Base-by-base conservation (phyloP, 345 rosid species). In the Sonneratia caseolaris region DNA sequence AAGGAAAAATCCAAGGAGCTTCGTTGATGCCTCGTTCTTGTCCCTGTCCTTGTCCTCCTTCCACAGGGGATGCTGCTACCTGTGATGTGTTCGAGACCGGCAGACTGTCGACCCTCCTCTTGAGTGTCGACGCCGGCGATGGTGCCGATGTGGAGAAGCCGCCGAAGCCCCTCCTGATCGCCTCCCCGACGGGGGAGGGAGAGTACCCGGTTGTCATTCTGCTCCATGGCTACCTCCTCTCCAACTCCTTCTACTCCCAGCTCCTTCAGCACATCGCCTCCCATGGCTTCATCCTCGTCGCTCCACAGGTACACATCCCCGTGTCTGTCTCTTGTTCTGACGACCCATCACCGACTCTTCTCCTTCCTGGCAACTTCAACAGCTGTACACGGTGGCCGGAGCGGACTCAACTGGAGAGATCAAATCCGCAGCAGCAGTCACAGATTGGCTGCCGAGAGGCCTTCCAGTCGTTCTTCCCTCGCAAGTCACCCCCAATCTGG, bases 241-340 rank as follows among this genome's bases (percentile, higher is more conserved):
- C 72, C 79, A 94, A 89, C 79, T 71, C 86, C 13, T 94, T 94
- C 84, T 94, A 94, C 79, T 87, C 98, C 51, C 91, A 88, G 80
- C 98, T 94, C 72, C 73, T 94, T 76, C 86, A 69, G 64, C 98
- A 94, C 72, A 78, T 94, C 76, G 90, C 97, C 73, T 94, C 97
- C 68, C 91, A 91, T 76, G 98, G 98, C 45, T 94, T 91, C 87
- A 88, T 94, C 72, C 82, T 85, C 69, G 75, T 91, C 70, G 96
- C 95, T 73, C 98, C 98, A 75, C 98, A 89, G 87, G 98, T 87
- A 7, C 1, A 4, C 1, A 7, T 37, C 16, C 59, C 36, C n/a
- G 11, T 1, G 35, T 15, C 27, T 35, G 19, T 0, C 27, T 47
- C 75, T 27, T 45, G 19, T 16, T 38, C 10, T 45, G 45, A 3